Conservation (phyloP, 331 rosid genomes). For the Pyracantha coccinea region DNA sequence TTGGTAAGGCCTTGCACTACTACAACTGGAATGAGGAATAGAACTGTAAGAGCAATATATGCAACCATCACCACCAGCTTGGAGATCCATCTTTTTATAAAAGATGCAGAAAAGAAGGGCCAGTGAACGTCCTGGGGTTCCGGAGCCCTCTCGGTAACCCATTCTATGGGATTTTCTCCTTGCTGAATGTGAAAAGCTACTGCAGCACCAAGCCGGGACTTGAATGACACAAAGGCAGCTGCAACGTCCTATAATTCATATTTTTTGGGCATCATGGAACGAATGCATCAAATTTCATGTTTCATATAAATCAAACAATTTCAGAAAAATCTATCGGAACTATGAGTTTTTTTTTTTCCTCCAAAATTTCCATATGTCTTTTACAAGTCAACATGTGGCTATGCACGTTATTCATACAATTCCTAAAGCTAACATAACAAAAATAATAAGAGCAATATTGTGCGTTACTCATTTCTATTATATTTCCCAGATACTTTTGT, state of each 20-base stretch:
- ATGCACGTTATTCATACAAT: background rate
- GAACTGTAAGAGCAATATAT: conserved; percentile 36
- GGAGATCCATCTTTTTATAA: conserved; percentile 60
- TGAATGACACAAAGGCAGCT: conserved; percentile 86
- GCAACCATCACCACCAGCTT: conserved; percentile 51
- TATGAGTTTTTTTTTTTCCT: background rate
- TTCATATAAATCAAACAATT: conserved; percentile 10
- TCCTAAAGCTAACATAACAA: background rate
- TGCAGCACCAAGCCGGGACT: conserved; percentile 76
- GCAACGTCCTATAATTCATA: conserved; percentile 46
- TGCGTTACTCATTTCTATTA: background rate
- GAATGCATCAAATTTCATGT: conserved; percentile 10
- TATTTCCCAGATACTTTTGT: background rate
- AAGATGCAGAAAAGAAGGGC: conserved; percentile 67
- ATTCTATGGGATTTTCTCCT: conserved; percentile 65
- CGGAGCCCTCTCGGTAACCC: conserved; percentile 79
- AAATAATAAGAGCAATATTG: background rate
- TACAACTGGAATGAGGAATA: conserved; percentile 69
- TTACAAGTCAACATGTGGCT: background rate
- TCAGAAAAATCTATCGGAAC: background rate
- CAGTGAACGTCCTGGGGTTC: conserved; percentile 79
- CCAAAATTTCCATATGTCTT: background rate
- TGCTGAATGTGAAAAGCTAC: conserved; percentile 57
- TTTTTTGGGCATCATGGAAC: background rate
- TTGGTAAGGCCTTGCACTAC: conserved; percentile 72